Percentiles rank a stretch among this genome's conserved stretches.
Conservation (phyloP, 2,329 filamentous ascomycete genomes). For the Cytospora piceae region DNA sequence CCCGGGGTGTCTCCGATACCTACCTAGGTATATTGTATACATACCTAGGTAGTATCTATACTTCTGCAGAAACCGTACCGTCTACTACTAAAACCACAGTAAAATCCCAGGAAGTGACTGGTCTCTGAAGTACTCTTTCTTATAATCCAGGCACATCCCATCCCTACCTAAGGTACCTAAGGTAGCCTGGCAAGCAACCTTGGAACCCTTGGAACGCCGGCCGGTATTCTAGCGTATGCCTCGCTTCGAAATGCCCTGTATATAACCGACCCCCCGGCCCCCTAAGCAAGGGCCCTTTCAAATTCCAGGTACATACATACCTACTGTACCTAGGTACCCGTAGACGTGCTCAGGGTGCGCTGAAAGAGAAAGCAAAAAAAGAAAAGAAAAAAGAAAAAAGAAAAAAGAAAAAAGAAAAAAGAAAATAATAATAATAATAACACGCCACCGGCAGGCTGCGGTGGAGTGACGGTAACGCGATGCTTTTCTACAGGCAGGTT, state of each 20-base stretch:
- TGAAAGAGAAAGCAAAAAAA: too few species aligned
- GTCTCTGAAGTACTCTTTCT: neutral
- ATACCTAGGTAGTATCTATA: neutral
- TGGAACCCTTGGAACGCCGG: conserved; percentile 12
- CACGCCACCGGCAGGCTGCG: conserved; percentile 22
- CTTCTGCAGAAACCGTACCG: neutral
- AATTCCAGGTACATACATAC: neutral
- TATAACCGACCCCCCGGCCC: neutral
- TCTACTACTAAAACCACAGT: neutral
- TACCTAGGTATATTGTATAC: too few species aligned
- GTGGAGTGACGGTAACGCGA: conserved; percentile 26
- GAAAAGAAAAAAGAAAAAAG: rapidly evolving
- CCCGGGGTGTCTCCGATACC: too few species aligned
- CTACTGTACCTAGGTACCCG: too few species aligned
- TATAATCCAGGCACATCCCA: neutral
- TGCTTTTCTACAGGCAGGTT: neutral
- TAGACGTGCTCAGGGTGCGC: neutral
- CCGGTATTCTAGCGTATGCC: conserved; percentile 18
- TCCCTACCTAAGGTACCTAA: neutral
- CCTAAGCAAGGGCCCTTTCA: neutral
- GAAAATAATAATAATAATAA: too few species aligned
- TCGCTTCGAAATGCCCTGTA: conserved; percentile 8
- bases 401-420: too few species aligned
- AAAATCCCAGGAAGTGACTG: neutral
- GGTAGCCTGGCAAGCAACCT: neutral